Evolutionary conservation across 2,329 filamentous ascomycete species (phyloP).

Genomic region (Colletotrichum sp.): DNA sequence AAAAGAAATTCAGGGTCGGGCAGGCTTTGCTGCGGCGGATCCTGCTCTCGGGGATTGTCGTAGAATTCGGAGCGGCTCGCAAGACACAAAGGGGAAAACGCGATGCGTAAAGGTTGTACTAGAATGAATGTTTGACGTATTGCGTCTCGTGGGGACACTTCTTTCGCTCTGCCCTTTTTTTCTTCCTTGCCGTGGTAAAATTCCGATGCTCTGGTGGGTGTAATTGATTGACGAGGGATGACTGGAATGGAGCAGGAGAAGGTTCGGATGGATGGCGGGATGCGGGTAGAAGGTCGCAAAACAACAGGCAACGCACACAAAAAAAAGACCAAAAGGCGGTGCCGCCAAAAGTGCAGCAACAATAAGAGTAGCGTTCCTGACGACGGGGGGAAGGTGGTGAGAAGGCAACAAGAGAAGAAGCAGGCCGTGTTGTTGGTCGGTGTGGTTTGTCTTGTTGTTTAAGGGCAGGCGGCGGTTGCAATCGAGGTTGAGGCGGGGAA

Average conservation of each 20-base stretch:
- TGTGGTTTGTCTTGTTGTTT: constrained; percentile 24
- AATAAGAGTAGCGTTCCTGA: constrained; percentile 22
- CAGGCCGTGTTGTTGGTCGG: constrained; percentile 1
- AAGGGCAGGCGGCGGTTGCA: constrained; percentile 19
- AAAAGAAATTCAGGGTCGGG: background rate
- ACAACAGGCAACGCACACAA: constrained; percentile 15
- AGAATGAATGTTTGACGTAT: constrained; percentile 15
- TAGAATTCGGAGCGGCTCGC: background rate
- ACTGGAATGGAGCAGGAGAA: constrained; percentile 16
- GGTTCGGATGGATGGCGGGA: background rate
- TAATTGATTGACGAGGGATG: background rate
- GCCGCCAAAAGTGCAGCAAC: constrained; percentile 12
- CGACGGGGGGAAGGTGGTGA: constrained; percentile 15
- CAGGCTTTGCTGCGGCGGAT: background rate
- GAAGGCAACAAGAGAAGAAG: constrained; percentile 9
- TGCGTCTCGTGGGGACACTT: background rate
- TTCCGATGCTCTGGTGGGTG: background rate
- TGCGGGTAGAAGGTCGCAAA: constrained; percentile 3
- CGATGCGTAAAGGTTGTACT: constrained; percentile 7
- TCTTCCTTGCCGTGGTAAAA: background rate
- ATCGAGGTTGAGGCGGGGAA: constrained; percentile 17
- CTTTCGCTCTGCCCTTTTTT: background rate
- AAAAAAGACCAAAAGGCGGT: constrained; percentile 12
- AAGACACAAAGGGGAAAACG: constrained; percentile 17
- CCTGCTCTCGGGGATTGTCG: background rate